A percentile compares a stretch with the other conserved stretches of the same genome.
phyloP scores from a whole-genome alignment of 2,329 filamentous ascomycete species.

The Aphanocladium album region DNA sequence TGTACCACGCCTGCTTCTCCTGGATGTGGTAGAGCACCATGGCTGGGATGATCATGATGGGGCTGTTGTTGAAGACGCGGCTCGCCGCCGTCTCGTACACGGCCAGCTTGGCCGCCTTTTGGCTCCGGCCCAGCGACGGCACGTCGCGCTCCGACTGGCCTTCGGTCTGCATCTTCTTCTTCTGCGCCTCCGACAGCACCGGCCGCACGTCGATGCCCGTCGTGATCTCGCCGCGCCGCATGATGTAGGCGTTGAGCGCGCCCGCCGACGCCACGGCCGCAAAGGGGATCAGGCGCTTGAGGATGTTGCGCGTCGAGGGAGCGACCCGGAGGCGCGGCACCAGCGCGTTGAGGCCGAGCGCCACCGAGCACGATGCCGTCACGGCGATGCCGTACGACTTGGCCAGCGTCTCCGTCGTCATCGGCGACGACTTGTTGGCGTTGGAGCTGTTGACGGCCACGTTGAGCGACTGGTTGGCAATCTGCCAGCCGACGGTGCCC shows the following conservation, averaged over 20 bases:
- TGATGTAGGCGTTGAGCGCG: constrained; percentile 91
- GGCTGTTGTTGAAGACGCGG: constrained; percentile 87
- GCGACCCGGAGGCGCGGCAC: constrained; percentile 81
- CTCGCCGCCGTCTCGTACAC: constrained; percentile 91
- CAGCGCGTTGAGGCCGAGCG: constrained; percentile 82
- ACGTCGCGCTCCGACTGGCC: constrained; percentile 61
- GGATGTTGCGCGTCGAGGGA: constrained; percentile 68
- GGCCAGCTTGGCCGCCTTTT: constrained; percentile 80
- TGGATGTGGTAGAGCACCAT: constrained; percentile 81
- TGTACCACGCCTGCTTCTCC: constrained; percentile 37
- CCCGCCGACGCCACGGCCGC: constrained; percentile 90
- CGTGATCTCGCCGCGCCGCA: constrained; percentile 94
- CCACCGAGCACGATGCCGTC: constrained; percentile 87
- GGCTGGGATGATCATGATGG: constrained; percentile 95
- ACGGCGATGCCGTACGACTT: constrained; percentile 92
- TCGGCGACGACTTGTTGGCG: constrained; percentile 92
- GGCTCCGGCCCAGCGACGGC: constrained; percentile 75
- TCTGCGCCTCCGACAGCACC: constrained; percentile 66
- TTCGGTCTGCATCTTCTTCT: constrained; percentile 49
- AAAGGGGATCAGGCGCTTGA: constrained; percentile 88
- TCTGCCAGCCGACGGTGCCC: constrained; percentile 89
- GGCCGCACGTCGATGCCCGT: constrained; percentile 91
- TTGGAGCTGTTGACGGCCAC: constrained; percentile 97
- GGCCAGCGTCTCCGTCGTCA: constrained; percentile 72
- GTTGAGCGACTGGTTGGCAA: constrained; percentile 95